phyloP scores from a whole-genome alignment of 345 rosid genomes.

The Lepidium sativum region DNA sequence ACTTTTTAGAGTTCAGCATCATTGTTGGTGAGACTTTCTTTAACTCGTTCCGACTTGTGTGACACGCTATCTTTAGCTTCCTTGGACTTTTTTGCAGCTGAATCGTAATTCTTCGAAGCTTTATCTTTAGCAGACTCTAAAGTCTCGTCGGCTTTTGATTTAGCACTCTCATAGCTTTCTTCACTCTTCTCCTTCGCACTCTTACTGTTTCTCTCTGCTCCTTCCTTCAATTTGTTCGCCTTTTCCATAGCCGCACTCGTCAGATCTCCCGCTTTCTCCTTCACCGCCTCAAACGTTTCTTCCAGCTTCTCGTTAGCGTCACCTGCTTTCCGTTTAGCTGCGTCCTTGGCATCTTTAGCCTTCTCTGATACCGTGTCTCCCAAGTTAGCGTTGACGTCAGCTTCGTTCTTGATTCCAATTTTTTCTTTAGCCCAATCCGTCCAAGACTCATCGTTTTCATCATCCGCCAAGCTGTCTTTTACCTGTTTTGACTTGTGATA shows the following conservation, averaged over 20 bases:
- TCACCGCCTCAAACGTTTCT: constrained; percentile 14
- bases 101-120: constrained; percentile 13
- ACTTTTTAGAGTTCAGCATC: constrained; percentile 21
- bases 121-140: constrained; percentile 24
- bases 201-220: constrained; percentile 14
- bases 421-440: constrained; percentile 15
- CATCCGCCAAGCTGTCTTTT: constrained; percentile 18
- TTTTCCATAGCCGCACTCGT: constrained; percentile 24
- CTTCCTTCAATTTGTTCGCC: constrained; percentile 18
- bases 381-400: neutral
- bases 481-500: constrained; percentile 24
- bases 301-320: constrained; percentile 19
- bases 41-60: constrained; percentile 20
- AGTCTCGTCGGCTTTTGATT: constrained; percentile 18
- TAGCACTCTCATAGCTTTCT: constrained; percentile 17
- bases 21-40: constrained; percentile 17
- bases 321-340: constrained; percentile 17
- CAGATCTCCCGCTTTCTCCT: constrained; percentile 25
- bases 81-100: constrained; percentile 21
- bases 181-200: constrained; percentile 15
- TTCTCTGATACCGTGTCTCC: constrained; percentile 20
- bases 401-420: constrained; percentile 14
- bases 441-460: constrained; percentile 10
- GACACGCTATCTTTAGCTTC: constrained; percentile 21
- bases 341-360: constrained; percentile 19